Conservation (phyloP, 192 early-diverging fungal species). For the Podila epicladia region DNA sequence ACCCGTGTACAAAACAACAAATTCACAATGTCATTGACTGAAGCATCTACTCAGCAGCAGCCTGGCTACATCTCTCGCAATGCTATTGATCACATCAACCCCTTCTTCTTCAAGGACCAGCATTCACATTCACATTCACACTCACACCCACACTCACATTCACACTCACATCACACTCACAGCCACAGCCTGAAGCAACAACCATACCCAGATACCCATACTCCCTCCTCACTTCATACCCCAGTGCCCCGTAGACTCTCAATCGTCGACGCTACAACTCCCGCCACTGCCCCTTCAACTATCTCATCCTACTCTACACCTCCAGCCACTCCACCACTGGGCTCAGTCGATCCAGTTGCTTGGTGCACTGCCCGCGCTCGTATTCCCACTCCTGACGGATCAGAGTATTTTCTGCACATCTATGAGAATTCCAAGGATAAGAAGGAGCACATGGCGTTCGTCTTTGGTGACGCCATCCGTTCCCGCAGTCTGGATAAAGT, state of each 20-base stretch:
- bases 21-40: neutral
- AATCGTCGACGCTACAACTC: slow-evolving; percentile 11
- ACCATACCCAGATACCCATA: slow-evolving; percentile 6
- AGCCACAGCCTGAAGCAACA: slow-evolving; percentile 3
- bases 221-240: slow-evolving; percentile 21
- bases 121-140: slow-evolving; percentile 4
- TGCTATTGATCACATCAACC: slow-evolving; percentile 42
- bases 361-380: slow-evolving; percentile 72
- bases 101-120: slow-evolving; percentile 40
- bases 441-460: slow-evolving; percentile 95
- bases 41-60: slow-evolving; percentile 1
- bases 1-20: too few relatives aligned
- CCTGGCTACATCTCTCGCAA: slow-evolving; percentile 33
- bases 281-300: neutral
- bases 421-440: slow-evolving; percentile 87
- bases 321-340: slow-evolving; percentile 43
- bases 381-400: slow-evolving; percentile 80
- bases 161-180: slow-evolving; percentile 7
- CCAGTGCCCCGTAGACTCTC: slow-evolving; percentile 37
- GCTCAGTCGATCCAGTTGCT: slow-evolving; percentile 13
- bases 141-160: slow-evolving; percentile 10
- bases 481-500: slow-evolving; percentile 72
- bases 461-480: slow-evolving; percentile 87
- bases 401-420: slow-evolving; percentile 84
- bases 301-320: slow-evolving; percentile 32